phyloP scores from a whole-genome alignment of 306 rosid species.

The Lotus japonicus region DNA sequence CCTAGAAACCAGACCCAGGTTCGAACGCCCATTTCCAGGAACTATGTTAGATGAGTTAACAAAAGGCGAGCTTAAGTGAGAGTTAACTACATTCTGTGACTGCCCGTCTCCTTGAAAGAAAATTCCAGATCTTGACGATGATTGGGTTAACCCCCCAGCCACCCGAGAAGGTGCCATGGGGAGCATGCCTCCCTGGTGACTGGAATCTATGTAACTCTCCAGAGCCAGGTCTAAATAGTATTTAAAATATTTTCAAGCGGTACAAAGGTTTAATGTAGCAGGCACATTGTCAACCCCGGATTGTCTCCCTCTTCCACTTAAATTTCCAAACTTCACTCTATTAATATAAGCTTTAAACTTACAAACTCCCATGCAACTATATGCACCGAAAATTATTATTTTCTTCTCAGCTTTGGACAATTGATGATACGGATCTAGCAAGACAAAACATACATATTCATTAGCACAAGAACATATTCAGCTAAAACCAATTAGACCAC shows the following conservation, averaged over 20 bases:
- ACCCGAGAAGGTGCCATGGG: slow-evolving; percentile 83
- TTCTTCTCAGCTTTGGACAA: slow-evolving; percentile 31
- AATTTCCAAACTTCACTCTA: slow-evolving; percentile 19
- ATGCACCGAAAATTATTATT: slow-evolving; percentile 16
- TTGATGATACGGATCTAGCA: slow-evolving; percentile 32
- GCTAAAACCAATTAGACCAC: slow-evolving; percentile 7
- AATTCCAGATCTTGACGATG: slow-evolving; percentile 85
- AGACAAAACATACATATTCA: slow-evolving; percentile 22
- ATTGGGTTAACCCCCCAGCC: slow-evolving; percentile 82
- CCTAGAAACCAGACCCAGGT: slow-evolving; percentile 73
- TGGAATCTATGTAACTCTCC: slow-evolving; percentile 66
- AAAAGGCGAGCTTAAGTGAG: slow-evolving; percentile 75
- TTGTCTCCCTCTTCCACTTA: neutral
- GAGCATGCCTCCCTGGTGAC: slow-evolving; percentile 58
- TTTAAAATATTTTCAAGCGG: slow-evolving; percentile 8
- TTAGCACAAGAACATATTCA: slow-evolving; percentile 14
- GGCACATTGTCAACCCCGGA: neutral
- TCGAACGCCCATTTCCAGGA: slow-evolving; percentile 78
- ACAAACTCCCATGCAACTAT: slow-evolving; percentile 19
- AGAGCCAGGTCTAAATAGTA: slow-evolving; percentile 53
- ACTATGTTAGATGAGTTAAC: slow-evolving; percentile 65
- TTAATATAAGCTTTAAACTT: slow-evolving; percentile 14
- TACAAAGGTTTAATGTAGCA: slow-evolving; percentile 8
- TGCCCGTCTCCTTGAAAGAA: slow-evolving; percentile 93
- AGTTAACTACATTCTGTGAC: slow-evolving; percentile 57